Evolutionary conservation across 805 yeast genomes (phyloP), one percentile per base, ranked within the genome.

Genomic region (Cyberlindnera mrakii): DNA sequence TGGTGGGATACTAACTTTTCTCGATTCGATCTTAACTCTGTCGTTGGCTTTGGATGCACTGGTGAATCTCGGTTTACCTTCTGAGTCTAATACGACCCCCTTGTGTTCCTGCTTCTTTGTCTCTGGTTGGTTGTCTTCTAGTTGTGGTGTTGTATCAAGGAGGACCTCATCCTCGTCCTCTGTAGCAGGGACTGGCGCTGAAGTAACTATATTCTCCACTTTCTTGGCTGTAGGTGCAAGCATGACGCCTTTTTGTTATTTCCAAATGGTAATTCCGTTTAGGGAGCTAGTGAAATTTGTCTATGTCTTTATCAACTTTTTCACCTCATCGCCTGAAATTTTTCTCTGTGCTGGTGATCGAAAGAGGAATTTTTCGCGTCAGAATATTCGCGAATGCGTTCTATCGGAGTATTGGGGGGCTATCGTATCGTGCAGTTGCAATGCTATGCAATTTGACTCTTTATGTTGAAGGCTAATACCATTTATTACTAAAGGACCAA

Each of bases 1-100:
- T 27, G 97, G 98, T 33, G 99, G 99, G 29, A 93, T 95, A 3
- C 91, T 78, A 10, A 93, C 85, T 59, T 90, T 90, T 68, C 98
- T 76, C 42, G 83, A 74, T 64, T 91, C 97, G 42, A 82, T 68
- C 64, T 88, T 88, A 27, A 87, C 90, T 49, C 74, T 77, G 67
- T 71, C 74, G 5, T 59, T 67, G 4, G 82, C 61, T 45, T 74
- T 72, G 13, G 82, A 74, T 20, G 88, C 91, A 17, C 90, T 77
- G 30, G 80, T 71, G 60, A 90, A 89, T 54, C 82, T 79, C 36
- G 96, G 96, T 55, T 88, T 85, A 35, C 98, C 98, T 43, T 78
- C 76, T 51, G 85, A 90, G 64, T 91, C 96, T 6, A 69, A 46
- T 3, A 66, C 67, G 14, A 68, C 67, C 14, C 65, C 65, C 37